These are phyloP conservation scores for Gossypium davidsonii DNA, from an alignment of 441 rosid species.

Conservation along the genomic window DNA sequence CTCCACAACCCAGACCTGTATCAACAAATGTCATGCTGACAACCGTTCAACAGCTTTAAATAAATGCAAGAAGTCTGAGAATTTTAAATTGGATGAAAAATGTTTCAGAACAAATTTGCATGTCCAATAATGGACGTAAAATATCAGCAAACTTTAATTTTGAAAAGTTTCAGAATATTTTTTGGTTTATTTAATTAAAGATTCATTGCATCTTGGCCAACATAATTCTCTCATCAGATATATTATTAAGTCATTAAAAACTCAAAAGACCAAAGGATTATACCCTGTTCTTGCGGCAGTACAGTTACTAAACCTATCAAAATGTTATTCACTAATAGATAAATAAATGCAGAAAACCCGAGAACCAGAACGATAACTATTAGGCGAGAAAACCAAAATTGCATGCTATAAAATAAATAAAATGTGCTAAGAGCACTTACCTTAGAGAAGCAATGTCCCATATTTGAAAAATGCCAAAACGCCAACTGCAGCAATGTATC, in stretches of 20 bases:
- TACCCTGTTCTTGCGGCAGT: background rate
- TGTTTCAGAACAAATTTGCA: background rate
- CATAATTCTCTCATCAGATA: background rate
- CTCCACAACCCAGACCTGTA: too few species aligned
- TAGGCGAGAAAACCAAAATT: background rate
- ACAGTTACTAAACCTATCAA: background rate
- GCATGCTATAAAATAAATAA: background rate
- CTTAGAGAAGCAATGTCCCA: slow-evolving; percentile 35
- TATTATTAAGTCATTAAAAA: background rate
- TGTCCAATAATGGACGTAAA: background rate
- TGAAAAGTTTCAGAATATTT: background rate
- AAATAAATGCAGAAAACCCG: background rate
- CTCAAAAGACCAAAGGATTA: background rate
- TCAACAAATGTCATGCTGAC: too few species aligned
- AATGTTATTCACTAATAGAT: background rate
- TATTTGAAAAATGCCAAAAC: slow-evolving; percentile 14
- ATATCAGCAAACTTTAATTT: background rate
- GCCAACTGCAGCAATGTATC: background rate
- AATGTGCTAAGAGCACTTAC: slow-evolving; percentile 17
- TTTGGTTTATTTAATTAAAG: background rate
- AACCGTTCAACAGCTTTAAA: too few species aligned
- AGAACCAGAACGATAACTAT: background rate
- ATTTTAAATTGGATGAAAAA: too few species aligned
- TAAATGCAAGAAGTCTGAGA: too few species aligned
- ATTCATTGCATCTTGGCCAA: background rate